These are phyloP conservation scores for Zygosaccharomyces sapae DNA, from an alignment of 1,139 yeast species.

Conservation along the genomic window DNA sequence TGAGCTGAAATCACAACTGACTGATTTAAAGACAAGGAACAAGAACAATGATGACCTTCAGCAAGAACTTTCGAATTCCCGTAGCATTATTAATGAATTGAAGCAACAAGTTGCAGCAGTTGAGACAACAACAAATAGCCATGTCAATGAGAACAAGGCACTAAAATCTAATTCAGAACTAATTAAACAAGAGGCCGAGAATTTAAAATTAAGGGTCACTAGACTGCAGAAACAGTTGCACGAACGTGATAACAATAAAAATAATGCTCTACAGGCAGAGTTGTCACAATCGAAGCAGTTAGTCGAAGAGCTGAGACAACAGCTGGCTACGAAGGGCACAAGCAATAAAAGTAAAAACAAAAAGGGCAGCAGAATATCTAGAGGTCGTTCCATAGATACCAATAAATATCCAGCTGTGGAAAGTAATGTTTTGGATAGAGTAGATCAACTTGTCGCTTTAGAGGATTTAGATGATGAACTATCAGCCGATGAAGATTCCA, in stretches of 20 bases:
- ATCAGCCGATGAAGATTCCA: slow-evolving; percentile 11
- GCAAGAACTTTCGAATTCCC: neutral
- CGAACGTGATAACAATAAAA: neutral
- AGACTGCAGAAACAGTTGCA: neutral
- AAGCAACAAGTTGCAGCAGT: neutral
- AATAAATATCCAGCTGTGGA: slow-evolving; percentile 35
- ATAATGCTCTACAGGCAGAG: too few relatives aligned
- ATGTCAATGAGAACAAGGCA: neutral
- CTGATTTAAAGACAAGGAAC: neutral
- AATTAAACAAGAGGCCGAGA: neutral
- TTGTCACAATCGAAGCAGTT: too few relatives aligned
- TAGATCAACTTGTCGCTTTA: slow-evolving; percentile 10
- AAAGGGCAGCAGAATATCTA: neutral
- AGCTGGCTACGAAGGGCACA: neutral
- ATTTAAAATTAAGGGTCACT: neutral
- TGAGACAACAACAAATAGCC: neutral
- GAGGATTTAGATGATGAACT: slow-evolving; percentile 11
- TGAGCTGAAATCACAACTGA: slow-evolving; percentile 39
- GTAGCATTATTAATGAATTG: neutral
- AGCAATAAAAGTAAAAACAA: neutral
- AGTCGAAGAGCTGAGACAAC: too few relatives aligned
- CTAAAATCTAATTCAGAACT: neutral
- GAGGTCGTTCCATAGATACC: neutral
- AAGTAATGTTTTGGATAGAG: slow-evolving; percentile 15
- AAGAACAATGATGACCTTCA: neutral